phyloP scores from a whole-genome alignment of 176 grass and related monocot species.

The Melocanna baccifera region DNA sequence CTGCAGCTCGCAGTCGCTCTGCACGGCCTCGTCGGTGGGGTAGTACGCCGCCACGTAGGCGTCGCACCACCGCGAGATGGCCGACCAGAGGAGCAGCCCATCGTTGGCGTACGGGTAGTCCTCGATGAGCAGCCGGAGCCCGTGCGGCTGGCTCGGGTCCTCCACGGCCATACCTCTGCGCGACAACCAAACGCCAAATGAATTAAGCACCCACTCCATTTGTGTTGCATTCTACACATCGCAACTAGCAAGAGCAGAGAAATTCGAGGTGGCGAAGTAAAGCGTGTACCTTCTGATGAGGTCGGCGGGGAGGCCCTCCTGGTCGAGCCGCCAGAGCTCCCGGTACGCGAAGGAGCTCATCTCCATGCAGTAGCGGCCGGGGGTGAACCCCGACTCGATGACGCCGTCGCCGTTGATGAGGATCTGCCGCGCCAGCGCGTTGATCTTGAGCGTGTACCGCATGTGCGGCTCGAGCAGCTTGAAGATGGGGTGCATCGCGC shows the following conservation, averaged over 20 bases:
- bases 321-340: slow-evolving; percentile 73
- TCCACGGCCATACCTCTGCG: slow-evolving; percentile 89
- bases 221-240: background rate
- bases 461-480: slow-evolving; percentile 95
- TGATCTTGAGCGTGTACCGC: slow-evolving; percentile 89
- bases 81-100: slow-evolving; percentile 84
- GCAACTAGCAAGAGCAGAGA: background rate
- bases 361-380: slow-evolving; percentile 66
- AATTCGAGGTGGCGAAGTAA: background rate
- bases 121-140: slow-evolving; percentile 70
- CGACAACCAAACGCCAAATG: background rate
- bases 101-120: slow-evolving; percentile 95
- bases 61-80: slow-evolving; percentile 52
- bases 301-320: slow-evolving; percentile 87
- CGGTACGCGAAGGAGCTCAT: slow-evolving; percentile 71
- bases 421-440: slow-evolving; percentile 88
- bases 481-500: slow-evolving; percentile 89
- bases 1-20: slow-evolving; percentile 72
- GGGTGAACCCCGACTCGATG: slow-evolving; percentile 90
- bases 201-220: background rate
- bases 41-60: slow-evolving; percentile 75
- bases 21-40: slow-evolving; percentile 45
- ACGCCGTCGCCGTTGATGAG: slow-evolving; percentile 90
- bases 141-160: slow-evolving; percentile 67
- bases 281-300: slow-evolving; percentile 67